Conservation (phyloP, 2,329 filamentous ascomycete genomes). For the Penicillium frequentans region DNA sequence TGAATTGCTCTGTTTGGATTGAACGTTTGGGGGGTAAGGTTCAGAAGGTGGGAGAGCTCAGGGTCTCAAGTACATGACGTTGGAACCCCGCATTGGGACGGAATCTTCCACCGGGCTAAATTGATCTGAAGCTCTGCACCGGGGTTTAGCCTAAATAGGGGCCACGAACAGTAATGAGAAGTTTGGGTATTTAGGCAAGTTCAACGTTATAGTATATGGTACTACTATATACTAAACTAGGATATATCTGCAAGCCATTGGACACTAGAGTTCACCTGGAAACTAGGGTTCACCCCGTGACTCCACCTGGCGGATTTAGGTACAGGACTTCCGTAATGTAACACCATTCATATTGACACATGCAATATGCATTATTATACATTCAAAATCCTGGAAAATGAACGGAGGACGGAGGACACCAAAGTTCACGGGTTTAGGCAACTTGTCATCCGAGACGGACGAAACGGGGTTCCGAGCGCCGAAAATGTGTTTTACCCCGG, state of each 20-base stretch:
- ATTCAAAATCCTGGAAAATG: neutral
- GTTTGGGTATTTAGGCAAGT: neutral
- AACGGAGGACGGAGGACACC: neutral
- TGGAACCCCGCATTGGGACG: constrained; percentile 22
- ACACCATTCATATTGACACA: too few relatives aligned
- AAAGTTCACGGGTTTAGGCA: constrained; percentile 5
- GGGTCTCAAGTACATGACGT: constrained; percentile 17
- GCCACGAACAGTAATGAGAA: neutral
- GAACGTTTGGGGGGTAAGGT: constrained; percentile 8
- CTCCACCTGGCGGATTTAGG: too few relatives aligned
- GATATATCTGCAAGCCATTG: too few relatives aligned
- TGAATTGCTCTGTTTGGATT: neutral
- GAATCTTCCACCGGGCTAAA: constrained; percentile 15
- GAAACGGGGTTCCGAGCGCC: constrained; percentile 19
- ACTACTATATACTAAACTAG: too few relatives aligned
- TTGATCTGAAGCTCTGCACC: neutral
- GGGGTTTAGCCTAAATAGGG: constrained; percentile 11
- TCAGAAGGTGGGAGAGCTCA: neutral
- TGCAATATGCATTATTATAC: too few relatives aligned
- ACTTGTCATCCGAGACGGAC: constrained; percentile 18
- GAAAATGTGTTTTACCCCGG: constrained; percentile 19
- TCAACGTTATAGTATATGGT: neutral
- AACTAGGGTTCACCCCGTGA: too few relatives aligned
- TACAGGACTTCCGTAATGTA: too few relatives aligned
- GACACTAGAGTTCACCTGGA: too few relatives aligned